Base-by-base conservation (phyloP, 352 stramenopile genomes). In the Phytophthora meadii region DNA sequence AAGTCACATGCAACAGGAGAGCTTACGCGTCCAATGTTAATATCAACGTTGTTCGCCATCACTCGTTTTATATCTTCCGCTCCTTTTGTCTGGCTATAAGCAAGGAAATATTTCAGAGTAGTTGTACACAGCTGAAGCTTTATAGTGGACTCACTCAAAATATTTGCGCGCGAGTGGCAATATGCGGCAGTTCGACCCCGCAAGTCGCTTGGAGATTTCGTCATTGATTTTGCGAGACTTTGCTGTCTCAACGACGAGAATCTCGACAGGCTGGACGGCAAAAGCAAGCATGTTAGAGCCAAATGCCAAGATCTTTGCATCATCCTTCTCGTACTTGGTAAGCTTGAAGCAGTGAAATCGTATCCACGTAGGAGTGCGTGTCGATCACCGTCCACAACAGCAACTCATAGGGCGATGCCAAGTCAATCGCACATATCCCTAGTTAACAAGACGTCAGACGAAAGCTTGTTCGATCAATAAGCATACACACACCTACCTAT, bases 11-110 rank as follows among this genome's bases (percentile, higher is more conserved):
- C 40, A 49, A 10, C 4, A 12, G 45, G 15, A 52, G 17, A 49
- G 36, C 61, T 1, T 65, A 93, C 88, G 56, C 84, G 79, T 39
- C 79, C 76, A n/a, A 94, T 87, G 44, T 92, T 94, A 37, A 92
- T 77, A 36, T 96, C 88, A 15, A 93, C 73, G n/a, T 77, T 87
- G 55, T 96, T 94, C 36, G 82, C 70, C 65, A 92, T 88, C 25
- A 96, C 72, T 24, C 88, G 74, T 63, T 93, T 94, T 30, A 96
- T 67, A 62, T 96, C 86, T 59, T 94, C 87, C 15, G 81, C 82
- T 47, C 88, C 88, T 76, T 92, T 91, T 7, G 85, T 92, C 60
- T 96, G 88, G 57, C 88, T 96, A 22, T 22, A 22, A 22, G 22
- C 22, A 22, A 22, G 54, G 17, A 19, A 30, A 37, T 22, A 22